A percentile compares a stretch with the other conserved stretches of the same genome.
These are phyloP conservation scores for Nakazawaea wyomingensis DNA, from an alignment of 805 yeast species.

Conservation along the genomic window DNA sequence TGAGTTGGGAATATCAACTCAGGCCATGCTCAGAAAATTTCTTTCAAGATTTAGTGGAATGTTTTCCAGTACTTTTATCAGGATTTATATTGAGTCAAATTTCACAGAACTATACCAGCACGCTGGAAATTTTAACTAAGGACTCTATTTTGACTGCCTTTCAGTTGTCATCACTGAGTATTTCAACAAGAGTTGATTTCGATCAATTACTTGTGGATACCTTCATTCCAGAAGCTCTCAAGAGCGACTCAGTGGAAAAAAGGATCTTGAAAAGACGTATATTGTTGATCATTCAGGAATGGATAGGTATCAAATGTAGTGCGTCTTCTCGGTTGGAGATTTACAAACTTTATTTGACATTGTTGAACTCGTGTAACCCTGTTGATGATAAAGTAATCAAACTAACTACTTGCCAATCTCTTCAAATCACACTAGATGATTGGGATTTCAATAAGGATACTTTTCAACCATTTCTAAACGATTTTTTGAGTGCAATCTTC, in stretches of 20 bases:
- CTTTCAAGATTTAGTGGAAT: slow-evolving; percentile 65
- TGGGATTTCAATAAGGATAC: slow-evolving; percentile 74
- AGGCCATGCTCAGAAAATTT: slow-evolving; percentile 85
- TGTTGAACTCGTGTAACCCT: slow-evolving; percentile 37
- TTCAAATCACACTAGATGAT: slow-evolving; percentile 69
- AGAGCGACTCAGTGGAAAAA: slow-evolving; percentile 41
- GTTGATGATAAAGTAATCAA: slow-evolving; percentile 76
- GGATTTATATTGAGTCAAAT: slow-evolving; percentile 56
- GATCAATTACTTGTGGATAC: slow-evolving; percentile 54
- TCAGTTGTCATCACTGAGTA: slow-evolving; percentile 66
- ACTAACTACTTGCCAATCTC: slow-evolving; percentile 65
- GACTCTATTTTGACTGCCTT: slow-evolving; percentile 83
- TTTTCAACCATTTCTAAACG: slow-evolving; percentile 61
- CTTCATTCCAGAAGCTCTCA: slow-evolving; percentile 62
- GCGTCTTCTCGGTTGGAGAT: slow-evolving; percentile 50
- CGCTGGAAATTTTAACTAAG: slow-evolving; percentile 49
- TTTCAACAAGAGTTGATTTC: slow-evolving; percentile 63
- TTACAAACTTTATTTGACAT: slow-evolving; percentile 49
- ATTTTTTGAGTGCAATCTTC: slow-evolving; percentile 45
- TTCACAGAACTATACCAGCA: slow-evolving; percentile 29
- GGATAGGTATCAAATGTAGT: slow-evolving; percentile 68
- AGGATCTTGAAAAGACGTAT: slow-evolving; percentile 72
- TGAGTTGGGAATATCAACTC: slow-evolving; percentile 78
- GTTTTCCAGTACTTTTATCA: slow-evolving; percentile 53
- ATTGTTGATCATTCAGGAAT: slow-evolving; percentile 70